Evolutionary conservation across 495 filamentous ascomycete species (phyloP).

Genomic region (Penicillium parvum): DNA sequence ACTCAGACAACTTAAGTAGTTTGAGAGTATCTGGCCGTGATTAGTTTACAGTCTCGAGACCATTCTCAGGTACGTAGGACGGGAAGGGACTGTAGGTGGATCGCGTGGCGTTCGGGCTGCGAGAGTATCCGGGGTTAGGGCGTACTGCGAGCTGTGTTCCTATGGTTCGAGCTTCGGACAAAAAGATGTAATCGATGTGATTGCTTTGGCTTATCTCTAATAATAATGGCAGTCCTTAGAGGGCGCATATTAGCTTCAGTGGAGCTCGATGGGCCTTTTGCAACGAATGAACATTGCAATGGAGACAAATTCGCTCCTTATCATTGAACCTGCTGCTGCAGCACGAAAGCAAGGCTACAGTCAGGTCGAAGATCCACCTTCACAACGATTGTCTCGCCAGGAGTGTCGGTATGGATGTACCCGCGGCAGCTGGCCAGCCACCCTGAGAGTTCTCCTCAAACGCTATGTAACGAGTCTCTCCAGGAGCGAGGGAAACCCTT

Average conservation of each 20-base stretch:
- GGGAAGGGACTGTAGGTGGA: conserved; percentile 3
- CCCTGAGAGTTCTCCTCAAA: neutral
- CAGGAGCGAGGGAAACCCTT: neutral
- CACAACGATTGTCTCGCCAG: too few species aligned
- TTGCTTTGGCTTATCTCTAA: conserved; percentile 2
- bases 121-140: conserved; percentile 7
- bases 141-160: conserved; percentile 12
- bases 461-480: neutral
- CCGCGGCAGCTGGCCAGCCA: neutral
- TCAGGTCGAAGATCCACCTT: too few species aligned
- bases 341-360: too few species aligned
- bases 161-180: neutral
- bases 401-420: neutral
- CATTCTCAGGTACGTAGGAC: conserved; percentile 1
- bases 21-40: conserved; percentile 1
- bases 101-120: neutral
- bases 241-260: neutral
- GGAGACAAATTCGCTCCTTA: too few species aligned
- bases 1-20: conserved; percentile 8
- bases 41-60: too few species aligned
- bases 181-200: conserved; percentile 4
- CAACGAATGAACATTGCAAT: too few species aligned
- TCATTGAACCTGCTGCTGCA: too few species aligned
- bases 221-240: neutral
- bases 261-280: too few species aligned